These are phyloP conservation scores for Lantana camara DNA, from an alignment of 257 asterid genomes.

Conservation along the genomic window DNA sequence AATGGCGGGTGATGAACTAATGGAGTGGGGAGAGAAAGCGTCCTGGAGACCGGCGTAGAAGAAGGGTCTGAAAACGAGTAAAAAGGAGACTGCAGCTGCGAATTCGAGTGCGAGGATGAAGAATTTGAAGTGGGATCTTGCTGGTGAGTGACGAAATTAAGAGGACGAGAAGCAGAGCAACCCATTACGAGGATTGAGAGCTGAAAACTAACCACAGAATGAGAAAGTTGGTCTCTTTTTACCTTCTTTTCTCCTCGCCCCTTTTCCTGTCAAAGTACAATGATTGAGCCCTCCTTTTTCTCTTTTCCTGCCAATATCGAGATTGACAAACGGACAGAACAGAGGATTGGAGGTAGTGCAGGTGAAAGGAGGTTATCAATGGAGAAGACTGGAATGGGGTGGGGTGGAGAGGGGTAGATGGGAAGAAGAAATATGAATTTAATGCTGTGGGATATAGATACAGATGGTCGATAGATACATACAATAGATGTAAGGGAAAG, in stretches of 20 bases:
- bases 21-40: slow-evolving; percentile 57
- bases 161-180: slow-evolving; percentile 70
- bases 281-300: slow-evolving; percentile 27
- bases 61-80: slow-evolving; percentile 55
- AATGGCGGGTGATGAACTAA: slow-evolving; percentile 63
- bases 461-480: not conserved
- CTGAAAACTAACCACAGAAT: slow-evolving; percentile 23
- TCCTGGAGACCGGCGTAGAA: slow-evolving; percentile 56
- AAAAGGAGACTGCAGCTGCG: slow-evolving; percentile 43
- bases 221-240: slow-evolving; percentile 21
- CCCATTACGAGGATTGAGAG: slow-evolving; percentile 45
- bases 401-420: not conserved
- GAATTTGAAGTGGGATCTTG: slow-evolving; percentile 50
- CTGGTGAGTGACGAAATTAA: slow-evolving; percentile 47
- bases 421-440: slow-evolving; percentile 19
- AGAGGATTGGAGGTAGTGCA: slow-evolving; percentile 11
- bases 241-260: not conserved
- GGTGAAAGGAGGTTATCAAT: slow-evolving; percentile 35
- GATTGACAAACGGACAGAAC: not conserved
- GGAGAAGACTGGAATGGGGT: slow-evolving; percentile 21
- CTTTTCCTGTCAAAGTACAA: slow-evolving; percentile 29
- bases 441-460: slow-evolving; percentile 28
- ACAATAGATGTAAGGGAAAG: slow-evolving; percentile 3
- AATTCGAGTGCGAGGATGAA: slow-evolving; percentile 47
- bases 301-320: not conserved